These are phyloP conservation scores for Coniochaeta sp. DNA, from an alignment of 2,329 filamentous ascomycete species.

Conservation along the genomic window DNA sequence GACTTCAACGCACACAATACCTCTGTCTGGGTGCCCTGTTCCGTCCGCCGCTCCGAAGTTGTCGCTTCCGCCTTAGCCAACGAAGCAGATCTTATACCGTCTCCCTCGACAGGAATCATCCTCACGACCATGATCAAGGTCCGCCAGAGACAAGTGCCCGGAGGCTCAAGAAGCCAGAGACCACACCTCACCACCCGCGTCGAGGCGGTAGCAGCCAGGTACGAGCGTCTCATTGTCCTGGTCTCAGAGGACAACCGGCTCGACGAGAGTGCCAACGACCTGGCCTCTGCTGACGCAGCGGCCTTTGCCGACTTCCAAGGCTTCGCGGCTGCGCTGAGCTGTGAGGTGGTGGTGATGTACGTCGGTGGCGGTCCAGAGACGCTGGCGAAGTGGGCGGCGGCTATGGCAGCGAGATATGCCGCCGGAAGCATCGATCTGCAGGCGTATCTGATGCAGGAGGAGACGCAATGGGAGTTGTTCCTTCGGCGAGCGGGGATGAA, in stretches of 20 bases:
- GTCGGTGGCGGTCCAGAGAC: constrained; percentile 42
- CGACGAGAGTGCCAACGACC: constrained; percentile 32
- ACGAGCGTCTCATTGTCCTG: constrained; percentile 62
- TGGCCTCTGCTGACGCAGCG: constrained; percentile 32
- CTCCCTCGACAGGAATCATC: constrained; percentile 61
- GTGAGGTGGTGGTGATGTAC: constrained; percentile 33
- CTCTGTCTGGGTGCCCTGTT: constrained; percentile 14
- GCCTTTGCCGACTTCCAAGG: constrained; percentile 42
- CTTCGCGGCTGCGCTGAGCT: constrained; percentile 36
- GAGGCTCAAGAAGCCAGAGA: constrained; percentile 32
- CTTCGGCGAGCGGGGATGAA: constrained; percentile 62
- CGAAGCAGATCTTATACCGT: constrained; percentile 69
- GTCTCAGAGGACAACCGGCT: constrained; percentile 47
- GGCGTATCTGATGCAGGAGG: constrained; percentile 39
- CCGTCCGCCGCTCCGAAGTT: constrained; percentile 9
- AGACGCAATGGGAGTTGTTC: constrained; percentile 63
- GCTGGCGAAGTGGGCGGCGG: constrained; percentile 48
- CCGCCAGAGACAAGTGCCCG: constrained; percentile 63
- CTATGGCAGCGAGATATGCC: constrained; percentile 40
- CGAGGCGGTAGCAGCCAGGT: constrained; percentile 44
- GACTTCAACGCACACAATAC: constrained; percentile 18
- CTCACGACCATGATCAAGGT: constrained; percentile 65
- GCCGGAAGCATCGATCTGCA: constrained; percentile 16
- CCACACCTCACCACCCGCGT: constrained; percentile 51
- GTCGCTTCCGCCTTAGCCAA: constrained; percentile 30